Evolutionary conservation across 805 yeast genomes (phyloP), one percentile per base, ranked within the genome.

Genomic region (Metschnikowia drakensbergensis): DNA sequence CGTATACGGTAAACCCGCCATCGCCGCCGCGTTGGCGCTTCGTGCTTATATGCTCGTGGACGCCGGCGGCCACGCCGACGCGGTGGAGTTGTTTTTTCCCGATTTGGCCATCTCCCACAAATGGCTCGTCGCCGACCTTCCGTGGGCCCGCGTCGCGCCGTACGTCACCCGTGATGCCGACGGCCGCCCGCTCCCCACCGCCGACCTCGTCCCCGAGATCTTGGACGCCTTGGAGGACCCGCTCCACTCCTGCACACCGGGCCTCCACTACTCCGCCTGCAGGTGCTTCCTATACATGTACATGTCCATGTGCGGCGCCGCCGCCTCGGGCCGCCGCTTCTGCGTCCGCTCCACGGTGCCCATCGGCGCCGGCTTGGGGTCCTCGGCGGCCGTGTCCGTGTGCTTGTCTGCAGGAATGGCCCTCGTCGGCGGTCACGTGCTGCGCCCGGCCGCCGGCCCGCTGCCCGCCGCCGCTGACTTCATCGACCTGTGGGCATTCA

Each of bases 281-380:
- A 79, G 81, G 54, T 86, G 95, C 37, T 92, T 94, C 66, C 70
- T 92, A 37, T 94, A 92, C 67, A 67, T 94, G 38, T 87, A 83
- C 64, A 65, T 81, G 48, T 77, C 77, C 48, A 42, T 42, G 45
- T 81, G 90, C 55, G 54, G 63, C 5, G 26, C 28, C 2, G 17
- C 22, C 3, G 17, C 37, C 3, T 69, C 74, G 8, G 64, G 0
- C 67, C 72, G 1, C 73, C 75, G 73, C 31, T 88, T 85, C 64
- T 74, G 82, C 3, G 82, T 88, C 11, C 79, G 91, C 49, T 88
- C 96, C 0, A 84, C 96, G 1, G 71, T 91, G 43, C 99, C 99
- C 0, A 85, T 92, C 42, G 97, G 99, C 35, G 97, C 99, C 0
- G 99, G 99, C 0, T 75, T 94, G 42, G 99, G 99, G 0, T 88